Conservation (phyloP, 2,329 filamentous ascomycete species). For the Sporothrix globosa region DNA sequence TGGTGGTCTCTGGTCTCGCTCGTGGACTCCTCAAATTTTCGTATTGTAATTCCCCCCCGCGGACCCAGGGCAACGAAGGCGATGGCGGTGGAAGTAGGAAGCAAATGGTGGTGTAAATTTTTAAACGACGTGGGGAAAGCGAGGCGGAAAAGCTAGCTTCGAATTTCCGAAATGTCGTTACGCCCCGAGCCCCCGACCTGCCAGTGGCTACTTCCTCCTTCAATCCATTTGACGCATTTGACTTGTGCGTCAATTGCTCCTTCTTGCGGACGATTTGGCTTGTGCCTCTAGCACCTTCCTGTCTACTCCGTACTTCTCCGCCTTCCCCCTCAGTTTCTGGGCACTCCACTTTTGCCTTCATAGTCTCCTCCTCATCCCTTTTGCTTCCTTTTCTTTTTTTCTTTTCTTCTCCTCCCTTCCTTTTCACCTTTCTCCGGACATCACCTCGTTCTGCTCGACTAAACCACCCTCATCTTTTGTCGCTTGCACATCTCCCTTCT, state of each 20-base stretch:
- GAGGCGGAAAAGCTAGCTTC: background rate
- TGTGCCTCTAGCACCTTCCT: conserved; percentile 24
- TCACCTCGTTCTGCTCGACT: conserved; percentile 14
- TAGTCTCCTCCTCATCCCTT: conserved; percentile 17
- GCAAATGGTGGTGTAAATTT: background rate
- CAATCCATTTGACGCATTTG: conserved; percentile 8
- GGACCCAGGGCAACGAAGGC: background rate
- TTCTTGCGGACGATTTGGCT: background rate
- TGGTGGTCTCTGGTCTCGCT: background rate
- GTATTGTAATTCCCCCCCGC: background rate
- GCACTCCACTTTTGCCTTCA: conserved; percentile 1
- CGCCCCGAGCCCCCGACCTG: conserved; percentile 7
- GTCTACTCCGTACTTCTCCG: conserved; percentile 9
- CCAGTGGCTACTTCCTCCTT: conserved; percentile 24
- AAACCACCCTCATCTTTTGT: background rate
- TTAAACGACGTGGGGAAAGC: conserved; percentile 4
- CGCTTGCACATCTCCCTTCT: background rate
- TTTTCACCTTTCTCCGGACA: conserved; percentile 19
- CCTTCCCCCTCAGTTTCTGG: conserved; percentile 16
- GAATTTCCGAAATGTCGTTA: conserved; percentile 28
- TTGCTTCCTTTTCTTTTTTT: conserved; percentile 8
- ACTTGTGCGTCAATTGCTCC: conserved; percentile 18
- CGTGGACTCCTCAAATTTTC: conserved; percentile 5
- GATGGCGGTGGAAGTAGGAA: background rate
- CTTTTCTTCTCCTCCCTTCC: background rate